Evolutionary conservation across 208 protist species (phyloP).

Genomic region (Strigomonas culicis): DNA sequence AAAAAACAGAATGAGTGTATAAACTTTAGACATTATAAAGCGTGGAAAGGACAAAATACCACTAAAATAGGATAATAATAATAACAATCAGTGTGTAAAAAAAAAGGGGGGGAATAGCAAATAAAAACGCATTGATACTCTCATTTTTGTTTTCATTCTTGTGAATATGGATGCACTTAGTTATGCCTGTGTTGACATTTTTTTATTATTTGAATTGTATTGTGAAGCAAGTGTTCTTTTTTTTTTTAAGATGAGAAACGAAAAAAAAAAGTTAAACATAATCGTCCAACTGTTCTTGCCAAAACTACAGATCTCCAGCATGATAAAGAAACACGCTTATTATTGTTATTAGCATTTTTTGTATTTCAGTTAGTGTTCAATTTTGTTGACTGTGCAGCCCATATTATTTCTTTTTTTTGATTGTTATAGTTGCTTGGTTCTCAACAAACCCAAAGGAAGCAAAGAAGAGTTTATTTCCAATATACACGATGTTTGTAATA

Average conservation of each 20-base stretch:
- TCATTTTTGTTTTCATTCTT: neutral
- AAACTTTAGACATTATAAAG: slow-evolving; percentile 1
- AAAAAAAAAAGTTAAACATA: slow-evolving; percentile 15
- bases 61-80: neutral
- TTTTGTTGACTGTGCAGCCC: no score
- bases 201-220: neutral
- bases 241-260: slow-evolving; percentile 9
- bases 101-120: slow-evolving; percentile 3
- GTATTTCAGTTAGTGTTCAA: neutral
- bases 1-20: neutral
- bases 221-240: neutral
- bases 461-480: no score
- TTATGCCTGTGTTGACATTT: neutral
- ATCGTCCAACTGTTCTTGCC: neutral
- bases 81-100: slow-evolving; percentile 12
- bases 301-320: neutral
- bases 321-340: neutral
- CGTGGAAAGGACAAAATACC: slow-evolving; percentile 6
- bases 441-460: no score
- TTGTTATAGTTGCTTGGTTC: neutral
- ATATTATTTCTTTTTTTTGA: neutral
- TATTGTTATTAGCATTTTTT: neutral
- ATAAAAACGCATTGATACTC: neutral
- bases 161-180: neutral
- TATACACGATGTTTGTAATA: no score